Percentiles rank a stretch among this genome's conserved stretches.
Evolutionary conservation across 78 protist genomes (phyloP).

Genomic region (Tieghemostelium lacteum): DNA sequence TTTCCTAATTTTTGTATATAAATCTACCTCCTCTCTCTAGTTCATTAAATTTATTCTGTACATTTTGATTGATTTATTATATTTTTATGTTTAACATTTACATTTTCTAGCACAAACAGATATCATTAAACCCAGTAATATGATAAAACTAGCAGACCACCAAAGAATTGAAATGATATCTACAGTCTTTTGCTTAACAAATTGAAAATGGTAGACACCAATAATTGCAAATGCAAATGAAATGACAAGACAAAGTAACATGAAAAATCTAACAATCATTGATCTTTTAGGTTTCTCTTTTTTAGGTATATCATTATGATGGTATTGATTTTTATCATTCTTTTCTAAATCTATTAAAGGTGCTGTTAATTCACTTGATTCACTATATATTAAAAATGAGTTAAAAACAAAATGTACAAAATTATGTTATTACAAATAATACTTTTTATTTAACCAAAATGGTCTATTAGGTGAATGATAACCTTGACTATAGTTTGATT

Average conservation of each 20-base stretch:
- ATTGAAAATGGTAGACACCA: neutral
- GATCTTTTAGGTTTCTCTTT: neutral
- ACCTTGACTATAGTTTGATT: neutral
- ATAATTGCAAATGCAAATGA: neutral
- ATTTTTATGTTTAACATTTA: neutral
- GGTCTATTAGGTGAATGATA: neutral
- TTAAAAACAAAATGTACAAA: neutral
- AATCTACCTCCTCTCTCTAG: neutral
- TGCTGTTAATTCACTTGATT: neutral
- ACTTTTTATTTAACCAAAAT: neutral
- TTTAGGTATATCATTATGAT: neutral
- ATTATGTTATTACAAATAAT: neutral
- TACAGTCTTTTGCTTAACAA: neutral
- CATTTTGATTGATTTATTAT: neutral
- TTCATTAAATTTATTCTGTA: neutral
- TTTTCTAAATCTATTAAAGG: neutral
- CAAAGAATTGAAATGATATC: neutral
- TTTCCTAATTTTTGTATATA: neutral
- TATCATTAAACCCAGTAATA: neutral
- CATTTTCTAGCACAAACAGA: constrained; percentile 6
- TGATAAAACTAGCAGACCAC: neutral
- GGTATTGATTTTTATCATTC: no score
- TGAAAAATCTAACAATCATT: neutral
- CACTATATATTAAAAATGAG: neutral
- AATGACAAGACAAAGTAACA: neutral